Evolutionary conservation across 2,329 filamentous ascomycete species (phyloP).

Genomic region (Trematosphaeria pertusa): DNA sequence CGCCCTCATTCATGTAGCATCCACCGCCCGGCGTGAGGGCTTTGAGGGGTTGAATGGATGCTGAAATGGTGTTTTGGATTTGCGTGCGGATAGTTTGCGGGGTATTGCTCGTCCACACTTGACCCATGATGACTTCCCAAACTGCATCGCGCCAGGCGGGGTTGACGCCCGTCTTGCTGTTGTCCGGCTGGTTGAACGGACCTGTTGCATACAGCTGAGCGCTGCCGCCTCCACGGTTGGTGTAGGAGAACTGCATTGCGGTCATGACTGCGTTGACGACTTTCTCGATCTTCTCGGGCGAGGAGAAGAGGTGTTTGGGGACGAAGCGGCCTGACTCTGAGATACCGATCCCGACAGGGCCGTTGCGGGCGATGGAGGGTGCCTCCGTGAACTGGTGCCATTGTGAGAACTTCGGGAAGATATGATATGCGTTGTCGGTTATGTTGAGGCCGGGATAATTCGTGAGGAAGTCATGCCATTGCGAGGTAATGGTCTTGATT

Average conservation of each 20-base stretch:
- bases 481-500: slow-evolving; percentile 33
- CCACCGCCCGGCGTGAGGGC: slow-evolving; percentile 43
- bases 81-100: slow-evolving; percentile 23
- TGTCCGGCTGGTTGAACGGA: slow-evolving; percentile 40
- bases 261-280: slow-evolving; percentile 40
- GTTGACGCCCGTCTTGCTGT: slow-evolving; percentile 39
- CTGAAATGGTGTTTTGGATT: slow-evolving; percentile 39
- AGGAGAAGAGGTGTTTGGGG: slow-evolving; percentile 36
- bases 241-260: slow-evolving; percentile 40
- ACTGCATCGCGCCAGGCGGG: slow-evolving; percentile 41
- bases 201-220: slow-evolving; percentile 47
- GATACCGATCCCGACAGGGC: slow-evolving; percentile 42
- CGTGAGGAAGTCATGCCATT: slow-evolving; percentile 41
- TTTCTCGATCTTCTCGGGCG: slow-evolving; percentile 23
- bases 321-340: slow-evolving; percentile 44
- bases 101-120: slow-evolving; percentile 35
- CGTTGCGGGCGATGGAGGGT: slow-evolving; percentile 40
- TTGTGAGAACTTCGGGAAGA: slow-evolving; percentile 39
- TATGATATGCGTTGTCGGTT: slow-evolving; percentile 39
- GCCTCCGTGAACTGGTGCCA: slow-evolving; percentile 40
- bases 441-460: slow-evolving; percentile 41
- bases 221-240: slow-evolving; percentile 33
- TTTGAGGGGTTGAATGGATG: slow-evolving; percentile 41
- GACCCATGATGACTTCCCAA: slow-evolving; percentile 45
- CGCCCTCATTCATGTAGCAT: slow-evolving; percentile 46